Percentiles rank a stretch among this genome's conserved stretches.
These are phyloP conservation scores for Chrysoporthe cubensis DNA, from an alignment of 2,329 filamentous ascomycete genomes.

Conservation along the genomic window DNA sequence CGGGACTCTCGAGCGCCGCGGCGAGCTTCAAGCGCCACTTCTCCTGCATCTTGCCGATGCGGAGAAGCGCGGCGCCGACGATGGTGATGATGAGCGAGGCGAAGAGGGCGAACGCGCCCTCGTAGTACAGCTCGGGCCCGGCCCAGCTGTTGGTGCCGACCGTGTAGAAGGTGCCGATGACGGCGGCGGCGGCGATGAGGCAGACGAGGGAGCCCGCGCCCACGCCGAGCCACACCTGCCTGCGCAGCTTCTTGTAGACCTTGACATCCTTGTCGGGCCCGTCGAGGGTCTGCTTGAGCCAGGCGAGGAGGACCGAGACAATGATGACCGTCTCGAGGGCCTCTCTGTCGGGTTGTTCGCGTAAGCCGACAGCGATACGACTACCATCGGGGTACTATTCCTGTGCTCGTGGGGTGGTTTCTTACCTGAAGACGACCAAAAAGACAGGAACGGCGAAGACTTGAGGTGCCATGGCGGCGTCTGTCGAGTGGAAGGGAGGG, in stretches of 20 bases:
- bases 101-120: conserved; percentile 70
- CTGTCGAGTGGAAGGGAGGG: not conserved
- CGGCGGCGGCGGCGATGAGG: conserved; percentile 64
- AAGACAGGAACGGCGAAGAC: conserved; percentile 54
- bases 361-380: no score
- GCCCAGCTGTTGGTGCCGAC: conserved; percentile 66
- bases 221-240: conserved; percentile 69
- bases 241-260: conserved; percentile 68
- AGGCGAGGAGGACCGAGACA: conserved; percentile 78
- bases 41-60: conserved; percentile 74
- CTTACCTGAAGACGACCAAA: conserved; percentile 72
- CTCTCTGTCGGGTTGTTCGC: conserved; percentile 52
- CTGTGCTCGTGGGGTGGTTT: no score
- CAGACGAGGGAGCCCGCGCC: conserved; percentile 65
- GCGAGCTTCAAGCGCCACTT: conserved; percentile 79
- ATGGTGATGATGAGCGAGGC: conserved; percentile 73
- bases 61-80: conserved; percentile 74
- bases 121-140: conserved; percentile 70
- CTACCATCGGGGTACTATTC: no score
- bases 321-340: conserved; percentile 80
- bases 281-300: conserved; percentile 75
- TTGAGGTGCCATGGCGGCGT: conserved; percentile 21
- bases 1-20: conserved; percentile 44
- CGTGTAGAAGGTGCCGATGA: conserved; percentile 76
- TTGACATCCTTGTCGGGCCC: conserved; percentile 63